These are phyloP conservation scores for Cucumis hystrix DNA, from an alignment of 306 rosid genomes.

Conservation along the genomic window DNA sequence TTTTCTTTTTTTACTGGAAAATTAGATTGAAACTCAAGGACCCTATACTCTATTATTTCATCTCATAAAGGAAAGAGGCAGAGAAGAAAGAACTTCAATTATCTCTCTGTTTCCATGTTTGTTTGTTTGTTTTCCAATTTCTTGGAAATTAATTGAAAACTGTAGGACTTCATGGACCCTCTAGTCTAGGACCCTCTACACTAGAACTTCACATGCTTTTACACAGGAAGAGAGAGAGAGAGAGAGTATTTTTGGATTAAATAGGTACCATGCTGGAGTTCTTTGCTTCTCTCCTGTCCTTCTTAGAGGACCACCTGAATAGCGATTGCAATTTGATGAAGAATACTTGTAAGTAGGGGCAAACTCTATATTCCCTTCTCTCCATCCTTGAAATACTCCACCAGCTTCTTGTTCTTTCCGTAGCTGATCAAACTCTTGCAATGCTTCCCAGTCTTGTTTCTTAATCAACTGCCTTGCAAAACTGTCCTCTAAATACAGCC, in stretches of 20 bases:
- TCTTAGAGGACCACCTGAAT: constrained; percentile 55
- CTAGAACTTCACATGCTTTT: background rate
- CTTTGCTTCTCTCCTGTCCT: constrained; percentile 80
- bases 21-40: background rate
- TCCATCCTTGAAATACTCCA: constrained; percentile 88
- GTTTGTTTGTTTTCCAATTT: background rate
- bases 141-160: background rate
- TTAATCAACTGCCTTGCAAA: constrained; percentile 57
- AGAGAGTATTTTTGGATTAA: background rate
- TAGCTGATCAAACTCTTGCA: constrained; percentile 82
- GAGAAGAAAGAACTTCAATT: background rate
- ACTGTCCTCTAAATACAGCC: constrained; percentile 72
- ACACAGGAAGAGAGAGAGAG: background rate
- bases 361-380: constrained; percentile 77
- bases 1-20: background rate
- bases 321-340: constrained; percentile 42
- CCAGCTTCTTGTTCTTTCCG: constrained; percentile 53
- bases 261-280: constrained; percentile 83
- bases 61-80: background rate
- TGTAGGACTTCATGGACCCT: background rate
- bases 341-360: constrained; percentile 86
- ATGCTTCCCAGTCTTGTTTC: constrained; percentile 67
- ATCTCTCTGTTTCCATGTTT: background rate
- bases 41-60: background rate
- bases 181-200: background rate